Conservation (phyloP, 371 early-diverging fungal genomes). For the Thermomucor indicae-seudaticae region DNA sequence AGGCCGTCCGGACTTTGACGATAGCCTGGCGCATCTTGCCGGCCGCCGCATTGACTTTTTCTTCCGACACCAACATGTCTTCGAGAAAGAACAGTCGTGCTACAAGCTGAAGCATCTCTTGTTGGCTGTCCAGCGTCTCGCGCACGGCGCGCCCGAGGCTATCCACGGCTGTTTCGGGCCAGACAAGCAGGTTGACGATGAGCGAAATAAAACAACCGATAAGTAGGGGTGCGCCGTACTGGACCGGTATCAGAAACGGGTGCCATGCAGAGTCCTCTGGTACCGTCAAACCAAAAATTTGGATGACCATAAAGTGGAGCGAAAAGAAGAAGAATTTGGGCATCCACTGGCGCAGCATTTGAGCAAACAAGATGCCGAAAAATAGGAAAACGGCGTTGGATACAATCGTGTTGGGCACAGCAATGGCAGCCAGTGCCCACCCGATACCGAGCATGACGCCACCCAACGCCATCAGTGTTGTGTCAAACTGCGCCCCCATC, state of each 20-base stretch:
- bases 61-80: slow-evolving; percentile 19
- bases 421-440: slow-evolving; percentile 12
- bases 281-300: slow-evolving; percentile 18
- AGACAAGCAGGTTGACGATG: slow-evolving; percentile 32
- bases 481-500: slow-evolving; percentile 42
- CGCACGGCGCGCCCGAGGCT: slow-evolving; percentile 37
- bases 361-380: slow-evolving; percentile 14
- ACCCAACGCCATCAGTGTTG: slow-evolving; percentile 28
- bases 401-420: slow-evolving; percentile 3
- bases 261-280: slow-evolving; percentile 3
- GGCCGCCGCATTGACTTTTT: slow-evolving; percentile 21
- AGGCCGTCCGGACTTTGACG: slow-evolving; percentile 40
- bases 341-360: slow-evolving; percentile 14
- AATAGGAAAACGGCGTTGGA: slow-evolving; percentile 6
- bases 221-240: slow-evolving; percentile 14
- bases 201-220: slow-evolving; percentile 25
- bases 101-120: slow-evolving; percentile 33
- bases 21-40: slow-evolving; percentile 31
- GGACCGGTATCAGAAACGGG: slow-evolving; percentile 1
- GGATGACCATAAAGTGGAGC: slow-evolving; percentile 28
- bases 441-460: slow-evolving; percentile 18
- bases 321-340: slow-evolving; percentile 27
- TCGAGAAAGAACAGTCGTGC: slow-evolving; percentile 42
- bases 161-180: slow-evolving; percentile 49
- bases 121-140: slow-evolving; percentile 32